Conservation (phyloP, 139 green algal species). For the Zygnema cylindricum region DNA sequence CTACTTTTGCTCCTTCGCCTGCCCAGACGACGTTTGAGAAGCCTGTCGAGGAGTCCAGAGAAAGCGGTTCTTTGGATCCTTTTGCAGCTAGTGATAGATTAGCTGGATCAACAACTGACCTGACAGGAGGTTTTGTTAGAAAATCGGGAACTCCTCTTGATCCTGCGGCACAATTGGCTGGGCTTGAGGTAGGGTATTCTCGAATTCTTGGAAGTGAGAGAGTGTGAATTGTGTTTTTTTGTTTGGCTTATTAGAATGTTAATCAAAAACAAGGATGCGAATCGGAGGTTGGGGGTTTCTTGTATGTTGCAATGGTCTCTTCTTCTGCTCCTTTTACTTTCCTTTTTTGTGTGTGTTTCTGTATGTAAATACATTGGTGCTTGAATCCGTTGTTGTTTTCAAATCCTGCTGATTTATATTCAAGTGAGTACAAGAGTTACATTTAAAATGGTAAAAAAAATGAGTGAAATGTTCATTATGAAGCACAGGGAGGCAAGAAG, state of each 20-base stretch:
- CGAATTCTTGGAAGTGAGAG: too few species aligned
- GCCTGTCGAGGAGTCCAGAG: not conserved
- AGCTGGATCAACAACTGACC: not conserved
- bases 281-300: not conserved
- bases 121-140: constrained; percentile 2
- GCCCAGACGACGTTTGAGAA: constrained; percentile 32
- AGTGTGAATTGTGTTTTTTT: too few species aligned
- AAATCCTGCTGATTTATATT: not conserved
- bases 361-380: too few species aligned
- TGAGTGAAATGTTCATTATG: too few species aligned
- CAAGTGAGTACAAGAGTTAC: not conserved
- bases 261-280: not conserved
- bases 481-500: too few species aligned
- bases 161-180: not conserved
- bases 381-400: not conserved
- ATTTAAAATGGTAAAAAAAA: not conserved
- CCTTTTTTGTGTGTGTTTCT: too few species aligned
- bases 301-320: too few species aligned
- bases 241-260: too few species aligned
- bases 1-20: constrained; percentile 27
- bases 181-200: constrained; percentile 5
- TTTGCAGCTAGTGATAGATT: constrained; percentile 27
- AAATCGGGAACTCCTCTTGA: not conserved
- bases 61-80: not conserved
- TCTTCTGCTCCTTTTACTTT: too few species aligned